Base-by-base conservation (phyloP, 495 filamentous ascomycete genomes). In the Articulospora tetracladia region DNA sequence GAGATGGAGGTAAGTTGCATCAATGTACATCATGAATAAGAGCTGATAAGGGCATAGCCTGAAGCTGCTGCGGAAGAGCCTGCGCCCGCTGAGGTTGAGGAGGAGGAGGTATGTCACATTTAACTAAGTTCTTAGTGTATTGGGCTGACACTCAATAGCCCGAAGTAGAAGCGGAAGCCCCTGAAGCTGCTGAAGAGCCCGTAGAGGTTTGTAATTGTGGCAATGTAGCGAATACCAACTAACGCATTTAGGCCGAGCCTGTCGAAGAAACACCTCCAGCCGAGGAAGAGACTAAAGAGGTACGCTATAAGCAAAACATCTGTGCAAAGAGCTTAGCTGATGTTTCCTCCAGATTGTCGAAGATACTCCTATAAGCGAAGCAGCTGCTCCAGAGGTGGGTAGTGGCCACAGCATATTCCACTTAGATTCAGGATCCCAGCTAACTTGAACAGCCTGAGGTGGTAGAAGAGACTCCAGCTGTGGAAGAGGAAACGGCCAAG, bases 21-120 rank as follows among this genome's bases (percentile, higher is more conserved):
- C 39, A 44, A 44, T 12, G 11, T 44, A 32, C 13, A 32, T 6
- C 13, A 19, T 44, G n/a, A 44, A 44, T 17, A 12, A 44, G 8
- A 15, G 10, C 39, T 44, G 39, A 44, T 19, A n/a, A 8, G 3
- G n/a, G 10, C n/a, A 19, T 44, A 44, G 39, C 39, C 39, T 44
- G 39, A 44, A 19, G 39, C 17, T 15, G 15, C 39, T 6, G 8
- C 32, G 19, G 54, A 61, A 55, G 63, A 53, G 22, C 1, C 44
- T 13, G 34, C 53, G 12, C n/a, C 63, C 32, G 53, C 44, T n/a
- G 47, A 28, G 26, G 55, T 49, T 39, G 60, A 62, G 41, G 58
- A 60, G n/a, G n/a, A n/a, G 10, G 50, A 53, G 15, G 50, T 28
- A 30, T 44, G 39, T 34, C 15, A 34, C 39, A 44, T 7, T 8